These are phyloP conservation scores for Speleostelium caveatum DNA, from an alignment of 78 protist genomes.

Conservation along the genomic window DNA sequence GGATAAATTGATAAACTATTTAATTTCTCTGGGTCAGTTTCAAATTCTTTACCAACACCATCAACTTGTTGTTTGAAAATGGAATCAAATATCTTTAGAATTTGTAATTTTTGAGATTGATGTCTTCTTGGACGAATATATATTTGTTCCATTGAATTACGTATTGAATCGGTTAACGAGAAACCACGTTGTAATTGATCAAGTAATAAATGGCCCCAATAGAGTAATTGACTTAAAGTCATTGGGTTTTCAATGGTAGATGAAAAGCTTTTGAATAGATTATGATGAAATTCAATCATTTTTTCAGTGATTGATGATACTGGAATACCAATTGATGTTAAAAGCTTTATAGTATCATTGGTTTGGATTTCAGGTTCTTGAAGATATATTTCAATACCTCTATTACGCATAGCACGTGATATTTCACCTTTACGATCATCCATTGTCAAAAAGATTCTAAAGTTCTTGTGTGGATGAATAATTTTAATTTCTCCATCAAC, in stretches of 20 bases:
- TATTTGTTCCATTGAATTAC: slow-evolving; percentile 65
- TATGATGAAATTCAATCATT: slow-evolving; percentile 72
- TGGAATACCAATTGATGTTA: slow-evolving; percentile 72
- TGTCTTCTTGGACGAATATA: slow-evolving; percentile 70
- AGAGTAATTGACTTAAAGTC: slow-evolving; percentile 48
- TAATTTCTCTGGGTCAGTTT: too few species aligned
- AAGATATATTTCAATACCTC: slow-evolving; percentile 95
- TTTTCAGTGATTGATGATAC: not conserved
- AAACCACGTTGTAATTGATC: slow-evolving; percentile 76
- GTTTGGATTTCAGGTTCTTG: slow-evolving; percentile 23
- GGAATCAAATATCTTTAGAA: not conserved
- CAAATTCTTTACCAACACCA: too few species aligned
- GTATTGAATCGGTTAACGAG: not conserved
- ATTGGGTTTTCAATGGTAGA: slow-evolving; percentile 63
- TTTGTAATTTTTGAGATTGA: slow-evolving; percentile 5
- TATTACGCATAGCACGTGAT: slow-evolving; percentile 99
- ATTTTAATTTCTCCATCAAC: slow-evolving; percentile 85
- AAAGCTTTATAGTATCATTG: slow-evolving; percentile 35
- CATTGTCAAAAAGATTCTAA: slow-evolving; percentile 95
- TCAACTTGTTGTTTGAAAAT: too few species aligned
- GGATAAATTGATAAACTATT: not conserved
- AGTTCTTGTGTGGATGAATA: slow-evolving; percentile 91
- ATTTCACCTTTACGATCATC: slow-evolving; percentile 97
- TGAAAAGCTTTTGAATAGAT: slow-evolving; percentile 13
- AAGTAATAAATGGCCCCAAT: slow-evolving; percentile 55